These are phyloP conservation scores for Saccharomycopsis sp. DNA, from an alignment of 805 yeast genomes.

Conservation along the genomic window DNA sequence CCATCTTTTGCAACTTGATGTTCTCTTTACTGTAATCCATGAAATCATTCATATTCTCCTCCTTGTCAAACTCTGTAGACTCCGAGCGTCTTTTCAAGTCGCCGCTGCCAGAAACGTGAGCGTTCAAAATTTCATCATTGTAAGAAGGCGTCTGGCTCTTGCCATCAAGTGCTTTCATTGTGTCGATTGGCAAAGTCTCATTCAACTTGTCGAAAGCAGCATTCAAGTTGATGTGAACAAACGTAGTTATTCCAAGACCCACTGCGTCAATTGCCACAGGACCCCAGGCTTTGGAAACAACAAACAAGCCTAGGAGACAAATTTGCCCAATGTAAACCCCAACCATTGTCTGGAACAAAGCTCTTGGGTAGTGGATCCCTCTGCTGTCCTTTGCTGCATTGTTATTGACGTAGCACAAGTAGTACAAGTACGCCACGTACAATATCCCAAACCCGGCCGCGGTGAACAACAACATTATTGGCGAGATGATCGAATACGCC, in stretches of 20 bases:
- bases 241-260: constrained; percentile 53
- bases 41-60: neutral
- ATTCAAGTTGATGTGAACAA: constrained; percentile 57
- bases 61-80: constrained; percentile 4
- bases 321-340: constrained; percentile 86
- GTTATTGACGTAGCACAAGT: constrained; percentile 54
- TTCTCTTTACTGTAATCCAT: neutral
- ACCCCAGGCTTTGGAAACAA: constrained; percentile 93
- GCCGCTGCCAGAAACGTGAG: neutral
- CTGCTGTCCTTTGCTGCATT: constrained; percentile 62
- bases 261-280: constrained; percentile 73
- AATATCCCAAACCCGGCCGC: constrained; percentile 59
- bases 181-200: constrained; percentile 53
- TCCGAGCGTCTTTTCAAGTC: constrained; percentile 1
- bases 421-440: constrained; percentile 73
- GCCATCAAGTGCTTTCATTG: constrained; percentile 74
- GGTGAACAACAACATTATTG: constrained; percentile 71
- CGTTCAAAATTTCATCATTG: constrained; percentile 10
- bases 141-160: constrained; percentile 53
- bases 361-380: constrained; percentile 82
- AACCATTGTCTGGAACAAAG: constrained; percentile 76
- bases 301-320: constrained; percentile 78
- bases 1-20: too few relatives aligned
- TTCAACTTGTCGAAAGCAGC: constrained; percentile 58
- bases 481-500: constrained; percentile 68